These are phyloP conservation scores for Posidonia oceanica DNA, from an alignment of 116 monocot species.

Conservation along the genomic window DNA sequence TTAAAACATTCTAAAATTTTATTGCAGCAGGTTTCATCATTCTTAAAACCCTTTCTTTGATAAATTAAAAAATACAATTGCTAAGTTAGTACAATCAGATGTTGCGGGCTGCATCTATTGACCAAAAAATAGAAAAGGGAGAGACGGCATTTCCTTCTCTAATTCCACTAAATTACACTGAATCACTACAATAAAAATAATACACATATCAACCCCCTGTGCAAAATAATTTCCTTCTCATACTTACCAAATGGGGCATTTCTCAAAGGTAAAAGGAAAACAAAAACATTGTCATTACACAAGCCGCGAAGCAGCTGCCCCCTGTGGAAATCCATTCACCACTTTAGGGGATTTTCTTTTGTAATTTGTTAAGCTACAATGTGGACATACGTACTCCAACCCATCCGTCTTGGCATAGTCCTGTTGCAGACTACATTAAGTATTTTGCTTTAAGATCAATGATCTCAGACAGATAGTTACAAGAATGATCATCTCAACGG, in stretches of 20 bases:
- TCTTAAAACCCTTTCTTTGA: too few relatives aligned
- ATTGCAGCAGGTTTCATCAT: too few relatives aligned
- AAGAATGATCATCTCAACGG: too few relatives aligned
- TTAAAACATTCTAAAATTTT: too few relatives aligned
- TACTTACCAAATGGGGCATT: background rate
- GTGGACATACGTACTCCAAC: constrained; percentile 94
- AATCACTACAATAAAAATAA: background rate
- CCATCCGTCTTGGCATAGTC: constrained; percentile 98
- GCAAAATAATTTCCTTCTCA: background rate
- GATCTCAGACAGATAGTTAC: too few relatives aligned
- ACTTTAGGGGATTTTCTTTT: constrained; percentile 60
- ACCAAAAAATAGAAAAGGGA: background rate
- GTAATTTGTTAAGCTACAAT: constrained; percentile 71
- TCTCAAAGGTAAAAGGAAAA: constrained; percentile 4
- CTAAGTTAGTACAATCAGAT: too few relatives aligned
- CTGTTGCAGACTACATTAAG: constrained; percentile 16
- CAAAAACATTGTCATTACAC: constrained; percentile 39
- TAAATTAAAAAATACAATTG: too few relatives aligned
- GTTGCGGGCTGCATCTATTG: too few relatives aligned
- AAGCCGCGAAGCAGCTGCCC: constrained; percentile 5
- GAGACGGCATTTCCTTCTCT: background rate
- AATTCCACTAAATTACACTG: background rate
- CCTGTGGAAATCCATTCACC: constrained; percentile 53
- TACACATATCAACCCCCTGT: constrained; percentile 5
- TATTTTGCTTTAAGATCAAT: too few relatives aligned